Evolutionary conservation across 495 filamentous ascomycete genomes (phyloP), one percentile per base, ranked within the genome.

Genomic region (Amphirosellinia nigrospora): DNA sequence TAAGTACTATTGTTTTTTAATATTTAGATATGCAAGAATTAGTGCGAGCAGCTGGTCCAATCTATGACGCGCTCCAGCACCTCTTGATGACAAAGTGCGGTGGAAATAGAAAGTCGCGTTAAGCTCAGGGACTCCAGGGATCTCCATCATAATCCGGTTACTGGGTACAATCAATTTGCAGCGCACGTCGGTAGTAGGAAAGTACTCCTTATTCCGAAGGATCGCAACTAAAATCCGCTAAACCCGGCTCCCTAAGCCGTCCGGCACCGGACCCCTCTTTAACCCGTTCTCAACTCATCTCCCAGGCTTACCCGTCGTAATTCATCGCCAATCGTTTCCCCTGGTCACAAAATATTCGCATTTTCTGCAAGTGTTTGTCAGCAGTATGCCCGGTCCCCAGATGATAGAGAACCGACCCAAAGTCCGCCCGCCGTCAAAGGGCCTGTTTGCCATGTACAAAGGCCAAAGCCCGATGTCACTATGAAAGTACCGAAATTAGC

Each of bases 381-480:
- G n/a, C 28, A 58, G 16, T 2, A 69, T 69, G 66, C 10, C 59
- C 26, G 34, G 8, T 19, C 21, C 39, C 56, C 28, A 32, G 28
- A n/a, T 34, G 32, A n/a, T n/a, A 28, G 34, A 65, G 26, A 65
- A 72, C 36, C 75, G 75, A 8, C 65, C n/a, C 32, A 60, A 4
- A 79, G 78, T 38, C 75, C 78, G 9, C 75, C n/a, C 69, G 78
- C 41, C 72, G 78, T 15, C 74, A 70, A 60, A 72, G 78, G n/a
- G 78, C 78, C 13, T 80, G 78, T 60, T 65, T 73, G n/a, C 72
- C 75, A 38, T 80, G 78, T 36, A 78, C 75, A 30, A 78, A 73
- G 46, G 78, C 78, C 1, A 80, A 78, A 73, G 73, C 76, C 46
- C 75, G 78, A 7, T 80, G 78, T 38, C 71, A 75, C 64, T 80